Base-by-base conservation (phyloP, 768 basidiomycete species). In the Lentinus brumalis region DNA sequence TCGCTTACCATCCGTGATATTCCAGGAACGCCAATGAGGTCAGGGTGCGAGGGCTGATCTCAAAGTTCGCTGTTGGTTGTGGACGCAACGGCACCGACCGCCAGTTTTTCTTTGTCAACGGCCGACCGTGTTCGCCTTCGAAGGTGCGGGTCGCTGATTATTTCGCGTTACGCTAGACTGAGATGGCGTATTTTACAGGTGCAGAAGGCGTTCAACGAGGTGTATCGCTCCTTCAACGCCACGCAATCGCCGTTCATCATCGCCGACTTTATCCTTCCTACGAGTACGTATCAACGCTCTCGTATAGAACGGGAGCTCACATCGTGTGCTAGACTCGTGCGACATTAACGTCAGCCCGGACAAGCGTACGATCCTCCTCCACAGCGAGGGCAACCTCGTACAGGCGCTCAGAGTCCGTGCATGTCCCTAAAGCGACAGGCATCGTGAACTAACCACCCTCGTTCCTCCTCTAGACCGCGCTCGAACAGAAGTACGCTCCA, bases 291-390 rank as follows among this genome's bases (percentile, higher is more conserved):
- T 46, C 16, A 50, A 12, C 26, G 46, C 29, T 11, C 12, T 2
- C 15, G 60, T 26, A 32, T 26, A 26, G 21, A 26, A 26, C 21
- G n/a, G 12, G 26, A 41, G 50, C 26, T 16, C 35, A 51, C 21
- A 7, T 38, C 8, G 29, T 26, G 12, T 2, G 1, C 18, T 63
- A 95, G 93, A 87, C 58, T 78, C 85, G 0, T 92, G 86, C 67
- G 97, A 99, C 70, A 86, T 99, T 69, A 99, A 99, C 62, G 91
- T 98, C 60, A 92, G 88, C 62, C 96, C 97, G 0, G 97, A 98
- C 77, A 99, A 98, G 70, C 83, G 96, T n/a, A 96, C 94, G 0
- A 90, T 98, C 40, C 87, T 97, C 53, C 69, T 99, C 11, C 94
- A 98, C 66, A 88, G 88, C 71, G 96, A 99, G 72, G 80, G 79